phyloP scores from a whole-genome alignment of 2,329 filamentous ascomycete genomes.

The Orbilia blumenaviensis region DNA sequence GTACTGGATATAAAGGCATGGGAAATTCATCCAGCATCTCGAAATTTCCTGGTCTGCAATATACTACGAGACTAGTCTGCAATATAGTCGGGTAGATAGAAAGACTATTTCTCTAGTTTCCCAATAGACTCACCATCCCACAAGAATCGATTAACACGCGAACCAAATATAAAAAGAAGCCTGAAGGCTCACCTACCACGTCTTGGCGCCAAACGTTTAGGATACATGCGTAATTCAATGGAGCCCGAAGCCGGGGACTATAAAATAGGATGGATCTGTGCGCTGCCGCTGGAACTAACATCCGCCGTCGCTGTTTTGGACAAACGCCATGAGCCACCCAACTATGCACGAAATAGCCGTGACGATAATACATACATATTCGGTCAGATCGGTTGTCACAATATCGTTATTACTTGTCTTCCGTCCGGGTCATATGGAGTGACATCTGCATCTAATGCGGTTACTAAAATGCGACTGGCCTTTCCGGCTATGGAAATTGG shows the following conservation, averaged over 20 bases:
- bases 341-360: background rate
- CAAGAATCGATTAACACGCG: no score
- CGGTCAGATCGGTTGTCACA: background rate
- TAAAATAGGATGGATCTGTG: slow-evolving; percentile 8
- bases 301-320: background rate
- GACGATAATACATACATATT: slow-evolving; percentile 13
- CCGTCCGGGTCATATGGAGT: slow-evolving; percentile 11
- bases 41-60: no score
- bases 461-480: background rate
- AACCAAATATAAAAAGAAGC: no score
- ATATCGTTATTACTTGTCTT: slow-evolving; percentile 13
- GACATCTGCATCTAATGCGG: background rate
- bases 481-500: background rate
- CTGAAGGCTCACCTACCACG: no score
- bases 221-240: background rate
- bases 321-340: background rate
- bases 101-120: no score
- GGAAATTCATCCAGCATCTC: no score
- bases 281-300: background rate
- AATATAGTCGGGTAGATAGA: no score
- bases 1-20: no score
- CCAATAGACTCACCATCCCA: no score
- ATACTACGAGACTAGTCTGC: no score
- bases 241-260: background rate
- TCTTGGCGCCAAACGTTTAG: no score